Evolutionary conservation across 768 basidiomycete genomes (phyloP), one percentile per base, ranked within the genome.

Genomic region (Tephrocybe sp.): DNA sequence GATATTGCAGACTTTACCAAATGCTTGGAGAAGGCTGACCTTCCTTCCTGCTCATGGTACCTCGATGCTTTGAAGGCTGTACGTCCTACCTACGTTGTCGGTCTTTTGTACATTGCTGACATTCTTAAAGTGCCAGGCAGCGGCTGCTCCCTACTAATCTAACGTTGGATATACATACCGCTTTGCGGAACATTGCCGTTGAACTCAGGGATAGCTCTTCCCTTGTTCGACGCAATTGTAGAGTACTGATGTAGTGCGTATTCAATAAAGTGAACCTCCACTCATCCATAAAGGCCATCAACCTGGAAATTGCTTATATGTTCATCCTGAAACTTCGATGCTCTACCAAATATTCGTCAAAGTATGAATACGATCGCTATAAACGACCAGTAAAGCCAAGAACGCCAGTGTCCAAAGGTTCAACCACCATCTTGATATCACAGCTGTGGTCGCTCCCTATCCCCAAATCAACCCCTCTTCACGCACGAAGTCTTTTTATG

Each of bases 41-140:
- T 90, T 58, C 81, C 79, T 36, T 84, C 88, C 5, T 95, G 93
- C 73, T 74, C 82, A 15, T 95, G 86, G 82, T 94, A 91, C 64
- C 83, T 93, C 24, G 90, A 93, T 60, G 88, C 92, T 63, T 79
- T 93, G 44, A 93, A 93, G 71, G 87, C 88, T 48, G 90, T 92
- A 67, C 63, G 90, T 81, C 11, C 8, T 40, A 32, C 1, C 46
- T 18, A 33, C 26, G 12, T 17, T 0, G 9, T 9, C 36, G 36
- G 14, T 15, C 6, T 24, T 43, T 15, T 20, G 61, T 32, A 28
- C 58, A 51, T 55, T 55, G 50, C 34, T 32, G 17, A 58, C 25
- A 59, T 3, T 38, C 40, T 32, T 57, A 5, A 33, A 90, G 86
- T 90, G 88, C 71, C 87, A 90, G 70, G 83, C 85, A 52, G 86